Conservation (phyloP, 176 grass and related monocot genomes). For the Oryza punctata region DNA sequence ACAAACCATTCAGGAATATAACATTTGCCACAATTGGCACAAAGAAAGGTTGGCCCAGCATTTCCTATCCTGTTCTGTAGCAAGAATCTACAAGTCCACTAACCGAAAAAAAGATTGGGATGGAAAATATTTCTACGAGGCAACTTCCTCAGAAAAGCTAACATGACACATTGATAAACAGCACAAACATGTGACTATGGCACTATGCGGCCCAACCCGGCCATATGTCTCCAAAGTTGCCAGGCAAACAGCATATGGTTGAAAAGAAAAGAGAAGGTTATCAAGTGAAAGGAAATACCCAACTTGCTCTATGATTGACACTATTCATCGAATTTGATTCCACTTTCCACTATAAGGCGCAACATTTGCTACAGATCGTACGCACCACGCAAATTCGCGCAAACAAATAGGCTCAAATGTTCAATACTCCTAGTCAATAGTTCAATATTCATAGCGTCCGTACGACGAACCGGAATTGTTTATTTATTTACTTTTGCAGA, state of each 20-base stretch:
- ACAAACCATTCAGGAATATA: not conserved
- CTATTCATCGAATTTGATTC: not conserved
- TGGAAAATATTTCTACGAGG: too few species aligned
- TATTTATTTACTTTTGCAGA: not conserved
- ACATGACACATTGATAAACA: not conserved
- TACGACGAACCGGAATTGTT: not conserved
- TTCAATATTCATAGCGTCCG: slow-evolving; percentile 7
- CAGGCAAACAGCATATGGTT: not conserved
- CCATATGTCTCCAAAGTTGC: not conserved
- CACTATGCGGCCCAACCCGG: not conserved
- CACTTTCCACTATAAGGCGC: not conserved
- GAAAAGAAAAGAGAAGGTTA: not conserved
- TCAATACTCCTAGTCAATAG: too few species aligned
- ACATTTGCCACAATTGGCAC: not conserved
- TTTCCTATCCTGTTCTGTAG: slow-evolving; percentile 11
- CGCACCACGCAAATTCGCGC: not conserved
- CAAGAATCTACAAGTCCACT: not conserved
- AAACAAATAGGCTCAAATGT: not conserved
- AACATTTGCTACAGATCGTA: slow-evolving; percentile 3
- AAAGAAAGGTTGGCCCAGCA: not conserved
- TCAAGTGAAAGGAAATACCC: not conserved
- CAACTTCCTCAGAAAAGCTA: too few species aligned
- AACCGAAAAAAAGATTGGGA: too few species aligned
- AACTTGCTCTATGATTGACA: slow-evolving; percentile 6
- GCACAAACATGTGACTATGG: not conserved